These are phyloP conservation scores for Trichophaea hybrida DNA, from an alignment of 2,329 filamentous ascomycete species.

Conservation along the genomic window DNA sequence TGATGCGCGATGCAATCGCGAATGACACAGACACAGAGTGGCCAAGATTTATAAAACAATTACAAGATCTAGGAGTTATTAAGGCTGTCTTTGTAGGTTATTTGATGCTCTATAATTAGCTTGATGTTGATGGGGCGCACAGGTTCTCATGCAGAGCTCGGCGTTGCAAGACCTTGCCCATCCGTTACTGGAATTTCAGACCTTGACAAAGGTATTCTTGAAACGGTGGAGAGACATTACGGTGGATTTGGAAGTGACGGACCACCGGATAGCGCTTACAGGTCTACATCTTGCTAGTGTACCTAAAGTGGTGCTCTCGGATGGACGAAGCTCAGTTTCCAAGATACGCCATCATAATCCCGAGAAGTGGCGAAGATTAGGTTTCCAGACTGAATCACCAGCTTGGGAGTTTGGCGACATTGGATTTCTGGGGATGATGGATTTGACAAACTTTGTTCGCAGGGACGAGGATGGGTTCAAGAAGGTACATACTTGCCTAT, in stretches of 20 bases:
- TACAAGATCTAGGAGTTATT: slow-evolving; percentile 88
- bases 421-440: slow-evolving; percentile 94
- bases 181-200: slow-evolving; percentile 84
- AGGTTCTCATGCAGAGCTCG: slow-evolving; percentile 84
- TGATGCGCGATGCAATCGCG: slow-evolving; percentile 82
- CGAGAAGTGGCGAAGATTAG: slow-evolving; percentile 82
- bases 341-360: slow-evolving; percentile 55
- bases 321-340: slow-evolving; percentile 28
- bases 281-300: slow-evolving; percentile 71
- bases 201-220: slow-evolving; percentile 72
- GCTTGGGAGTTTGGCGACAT: slow-evolving; percentile 69
- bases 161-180: slow-evolving; percentile 80
- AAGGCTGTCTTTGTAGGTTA: slow-evolving; percentile 54
- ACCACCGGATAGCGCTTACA: slow-evolving; percentile 77
- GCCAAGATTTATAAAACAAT: slow-evolving; percentile 83
- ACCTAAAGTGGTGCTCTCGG: slow-evolving; percentile 36
- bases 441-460: slow-evolving; percentile 81
- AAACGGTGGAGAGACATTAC: slow-evolving; percentile 75
- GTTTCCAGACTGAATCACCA: slow-evolving; percentile 82
- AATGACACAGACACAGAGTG: slow-evolving; percentile 68
- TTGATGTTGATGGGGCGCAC: neutral
- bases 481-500: slow-evolving; percentile 42
- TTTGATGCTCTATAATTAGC: neutral
- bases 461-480: slow-evolving; percentile 88
- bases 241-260: slow-evolving; percentile 72